Conservation (phyloP, 2,329 filamentous ascomycete genomes). For the Fonsecaea monophora region DNA sequence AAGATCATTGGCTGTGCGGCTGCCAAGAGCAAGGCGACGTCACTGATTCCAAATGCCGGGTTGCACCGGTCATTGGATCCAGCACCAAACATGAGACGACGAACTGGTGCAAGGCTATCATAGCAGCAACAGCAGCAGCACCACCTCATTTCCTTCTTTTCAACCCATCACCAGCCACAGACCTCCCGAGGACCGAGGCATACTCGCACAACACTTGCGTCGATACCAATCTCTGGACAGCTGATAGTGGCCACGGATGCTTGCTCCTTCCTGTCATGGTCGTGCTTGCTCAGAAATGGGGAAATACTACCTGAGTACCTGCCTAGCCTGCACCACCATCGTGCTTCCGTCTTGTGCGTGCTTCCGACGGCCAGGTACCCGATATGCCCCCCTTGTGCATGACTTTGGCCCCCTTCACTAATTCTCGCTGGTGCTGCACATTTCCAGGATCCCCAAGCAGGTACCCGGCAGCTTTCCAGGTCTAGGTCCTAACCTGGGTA, state of each 20-base stretch:
- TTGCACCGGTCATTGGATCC: background rate
- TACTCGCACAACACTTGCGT: background rate
- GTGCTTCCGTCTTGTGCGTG: background rate
- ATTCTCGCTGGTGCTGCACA: background rate
- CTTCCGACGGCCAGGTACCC: slow-evolving; percentile 3
- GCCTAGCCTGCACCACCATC: background rate
- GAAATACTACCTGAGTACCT: background rate
- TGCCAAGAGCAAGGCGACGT: slow-evolving; percentile 14
- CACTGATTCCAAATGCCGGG: background rate
- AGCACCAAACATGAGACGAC: slow-evolving; percentile 17
- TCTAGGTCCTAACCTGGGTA: slow-evolving; percentile 16
- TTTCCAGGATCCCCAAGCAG: slow-evolving; percentile 10
- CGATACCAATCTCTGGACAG: background rate
- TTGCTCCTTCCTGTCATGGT: background rate
- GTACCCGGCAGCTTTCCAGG: slow-evolving; percentile 17
- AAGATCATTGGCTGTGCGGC: background rate
- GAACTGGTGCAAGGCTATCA: slow-evolving; percentile 12
- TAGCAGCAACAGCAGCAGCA: slow-evolving; percentile 1
- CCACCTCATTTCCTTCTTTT: slow-evolving; percentile 15
- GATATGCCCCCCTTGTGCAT: background rate
- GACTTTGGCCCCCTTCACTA: slow-evolving; percentile 4
- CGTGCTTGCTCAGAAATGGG: background rate
- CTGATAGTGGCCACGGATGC: background rate
- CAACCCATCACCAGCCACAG: slow-evolving; percentile 5
- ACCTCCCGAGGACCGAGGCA: background rate